Percentiles rank a stretch among this genome's conserved stretches.
Conservation (phyloP, 306 rosid genomes). For the Alnus rubra region DNA sequence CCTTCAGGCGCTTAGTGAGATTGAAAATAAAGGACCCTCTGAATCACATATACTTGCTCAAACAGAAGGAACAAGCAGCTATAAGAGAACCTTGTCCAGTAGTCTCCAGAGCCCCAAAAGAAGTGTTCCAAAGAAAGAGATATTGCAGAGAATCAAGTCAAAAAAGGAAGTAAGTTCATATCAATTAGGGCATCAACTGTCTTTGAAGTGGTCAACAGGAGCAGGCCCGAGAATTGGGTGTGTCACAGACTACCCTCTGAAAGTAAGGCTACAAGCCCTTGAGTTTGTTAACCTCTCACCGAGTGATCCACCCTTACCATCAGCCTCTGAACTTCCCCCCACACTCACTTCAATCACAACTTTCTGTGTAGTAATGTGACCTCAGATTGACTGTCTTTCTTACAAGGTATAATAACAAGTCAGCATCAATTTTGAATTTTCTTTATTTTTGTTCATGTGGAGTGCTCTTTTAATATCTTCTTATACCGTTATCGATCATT, state of each 20-base stretch:
- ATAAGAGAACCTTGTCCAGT: slow-evolving; percentile 10
- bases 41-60: neutral
- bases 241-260: slow-evolving; percentile 26
- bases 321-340: neutral
- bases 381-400: neutral
- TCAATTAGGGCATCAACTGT: slow-evolving; percentile 15
- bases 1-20: neutral
- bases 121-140: slow-evolving; percentile 7
- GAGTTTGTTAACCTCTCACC: slow-evolving; percentile 19
- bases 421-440: neutral
- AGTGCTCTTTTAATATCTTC: neutral
- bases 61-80: neutral
- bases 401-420: neutral
- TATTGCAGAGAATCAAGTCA: slow-evolving; percentile 29
- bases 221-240: slow-evolving; percentile 33
- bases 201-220: slow-evolving; percentile 26
- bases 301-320: neutral
- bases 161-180: slow-evolving; percentile 27
- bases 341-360: neutral
- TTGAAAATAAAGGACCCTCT: neutral
- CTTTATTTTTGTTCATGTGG: neutral
- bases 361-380: slow-evolving; percentile 29
- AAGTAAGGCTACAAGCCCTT: slow-evolving; percentile 29
- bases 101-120: slow-evolving; percentile 8
- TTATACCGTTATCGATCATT: neutral